These are phyloP conservation scores for Vitis amurensis DNA, from an alignment of 164 flowering plant species.

Conservation along the genomic window DNA sequence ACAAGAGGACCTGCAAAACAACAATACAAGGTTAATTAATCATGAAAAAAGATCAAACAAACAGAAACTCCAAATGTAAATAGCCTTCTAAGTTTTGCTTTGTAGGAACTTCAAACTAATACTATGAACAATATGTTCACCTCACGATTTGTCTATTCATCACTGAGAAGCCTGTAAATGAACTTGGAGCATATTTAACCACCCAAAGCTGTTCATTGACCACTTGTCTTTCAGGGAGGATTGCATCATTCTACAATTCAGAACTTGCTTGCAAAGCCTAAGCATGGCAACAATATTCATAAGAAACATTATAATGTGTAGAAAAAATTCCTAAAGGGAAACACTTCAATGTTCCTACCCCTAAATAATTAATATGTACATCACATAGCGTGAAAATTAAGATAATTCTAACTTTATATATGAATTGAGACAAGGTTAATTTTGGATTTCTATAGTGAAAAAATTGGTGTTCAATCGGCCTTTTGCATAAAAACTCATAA, in stretches of 20 bases:
- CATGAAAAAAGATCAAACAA: not conserved
- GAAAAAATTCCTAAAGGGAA: not conserved
- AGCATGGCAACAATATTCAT: slow-evolving; percentile 11
- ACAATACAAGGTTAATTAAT: not conserved
- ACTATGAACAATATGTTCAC: slow-evolving; percentile 28
- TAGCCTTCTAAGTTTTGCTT: not conserved
- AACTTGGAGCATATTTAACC: slow-evolving; percentile 92
- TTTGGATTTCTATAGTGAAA: not conserved
- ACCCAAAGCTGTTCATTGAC: slow-evolving; percentile 87
- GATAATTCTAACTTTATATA: not conserved
- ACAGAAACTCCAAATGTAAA: not conserved
- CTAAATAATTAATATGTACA: not conserved
- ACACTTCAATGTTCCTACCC: not conserved
- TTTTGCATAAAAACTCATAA: not conserved
- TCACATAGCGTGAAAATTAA: not conserved
- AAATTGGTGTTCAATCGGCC: not conserved
- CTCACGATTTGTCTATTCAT: slow-evolving; percentile 97
- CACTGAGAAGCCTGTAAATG: slow-evolving; percentile 97
- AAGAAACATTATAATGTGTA: slow-evolving; percentile 1
- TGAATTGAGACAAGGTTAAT: not conserved
- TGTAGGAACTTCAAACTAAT: slow-evolving; percentile 1
- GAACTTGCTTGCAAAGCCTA: slow-evolving; percentile 76
- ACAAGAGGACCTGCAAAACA: slow-evolving; percentile 71
- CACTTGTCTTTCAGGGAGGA: slow-evolving; percentile 33
- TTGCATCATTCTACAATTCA: slow-evolving; percentile 32